Conservation (phyloP, 108 stramenopile species). For the Discostella pseudostelligera region DNA sequence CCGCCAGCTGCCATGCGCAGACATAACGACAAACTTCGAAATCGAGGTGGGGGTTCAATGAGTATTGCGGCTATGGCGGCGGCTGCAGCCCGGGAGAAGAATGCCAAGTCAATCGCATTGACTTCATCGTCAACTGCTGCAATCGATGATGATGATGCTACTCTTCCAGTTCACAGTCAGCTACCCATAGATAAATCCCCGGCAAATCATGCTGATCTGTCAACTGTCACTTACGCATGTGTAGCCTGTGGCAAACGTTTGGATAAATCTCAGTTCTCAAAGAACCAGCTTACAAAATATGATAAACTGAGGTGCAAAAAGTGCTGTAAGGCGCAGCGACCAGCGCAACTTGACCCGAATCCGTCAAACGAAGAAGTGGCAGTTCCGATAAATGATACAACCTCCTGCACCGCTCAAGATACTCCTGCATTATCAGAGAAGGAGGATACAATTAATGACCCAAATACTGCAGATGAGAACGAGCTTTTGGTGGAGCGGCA, state of each 20-base stretch:
- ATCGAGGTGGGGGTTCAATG: not conserved
- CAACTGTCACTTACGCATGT: not conserved
- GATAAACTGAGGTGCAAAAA: too few species aligned
- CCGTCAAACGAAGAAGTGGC: not conserved
- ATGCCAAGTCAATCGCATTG: not conserved
- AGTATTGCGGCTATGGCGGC: slow-evolving; percentile 37
- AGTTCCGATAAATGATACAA: not conserved
- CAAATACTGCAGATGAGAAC: too few species aligned
- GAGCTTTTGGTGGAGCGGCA: too few species aligned
- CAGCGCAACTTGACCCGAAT: too few species aligned
- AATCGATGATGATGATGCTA: not conserved
- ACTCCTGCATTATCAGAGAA: too few species aligned
- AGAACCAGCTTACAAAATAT: too few species aligned
- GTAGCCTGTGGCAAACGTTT: not conserved
- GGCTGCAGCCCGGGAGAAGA: slow-evolving; percentile 14
- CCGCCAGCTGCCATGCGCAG: too few species aligned
- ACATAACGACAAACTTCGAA: too few species aligned
- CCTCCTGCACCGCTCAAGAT: not conserved
- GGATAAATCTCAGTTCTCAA: too few species aligned
- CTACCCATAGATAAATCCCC: not conserved
- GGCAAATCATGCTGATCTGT: too few species aligned
- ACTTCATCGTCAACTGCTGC: not conserved
- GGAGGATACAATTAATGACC: too few species aligned
- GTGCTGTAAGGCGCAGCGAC: too few species aligned
- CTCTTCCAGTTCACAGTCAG: not conserved